Evolutionary conservation across 2,329 filamentous ascomycete species (phyloP).

Genomic region (Cladosporium austrohemisphaericum): DNA sequence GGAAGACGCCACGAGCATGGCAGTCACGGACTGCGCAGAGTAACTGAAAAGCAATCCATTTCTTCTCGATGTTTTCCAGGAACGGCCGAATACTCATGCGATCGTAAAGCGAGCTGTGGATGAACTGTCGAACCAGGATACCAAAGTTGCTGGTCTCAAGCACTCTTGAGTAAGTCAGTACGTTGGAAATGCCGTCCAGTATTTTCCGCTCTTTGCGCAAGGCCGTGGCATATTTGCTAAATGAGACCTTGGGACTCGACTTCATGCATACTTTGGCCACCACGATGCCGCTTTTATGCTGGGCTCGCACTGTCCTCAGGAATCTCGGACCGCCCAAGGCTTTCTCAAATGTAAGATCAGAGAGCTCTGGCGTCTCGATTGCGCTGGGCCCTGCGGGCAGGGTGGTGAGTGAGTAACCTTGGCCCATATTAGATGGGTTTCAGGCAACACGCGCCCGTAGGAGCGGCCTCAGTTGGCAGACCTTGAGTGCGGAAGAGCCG

Average conservation of each 20-base stretch:
- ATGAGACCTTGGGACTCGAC: conserved; percentile 68
- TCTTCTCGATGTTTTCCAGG: conserved; percentile 95
- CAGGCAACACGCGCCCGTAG: not conserved
- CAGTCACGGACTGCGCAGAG: conserved; percentile 89
- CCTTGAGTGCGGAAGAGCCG: not conserved
- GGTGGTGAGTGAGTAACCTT: conserved; percentile 91
- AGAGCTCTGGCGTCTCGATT: conserved; percentile 88
- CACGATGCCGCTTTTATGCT: conserved; percentile 84
- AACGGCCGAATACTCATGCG: conserved; percentile 94
- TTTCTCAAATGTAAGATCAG: conserved; percentile 87
- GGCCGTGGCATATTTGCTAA: conserved; percentile 72
- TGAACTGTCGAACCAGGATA: conserved; percentile 88
- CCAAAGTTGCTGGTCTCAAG: conserved; percentile 89
- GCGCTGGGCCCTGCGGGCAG: conserved; percentile 87
- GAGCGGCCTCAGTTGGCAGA: conserved; percentile 5
- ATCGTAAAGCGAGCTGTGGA: conserved; percentile 96
- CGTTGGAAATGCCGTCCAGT: conserved; percentile 82
- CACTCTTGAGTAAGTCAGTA: conserved; percentile 82
- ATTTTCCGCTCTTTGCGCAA: conserved; percentile 80
- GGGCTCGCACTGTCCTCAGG: conserved; percentile 91
- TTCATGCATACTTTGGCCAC: conserved; percentile 95
- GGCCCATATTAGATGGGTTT: conserved; percentile 65
- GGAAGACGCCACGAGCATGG: conserved; percentile 82
- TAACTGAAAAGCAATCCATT: conserved; percentile 95
- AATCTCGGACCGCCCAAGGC: conserved; percentile 88